Base-by-base conservation (phyloP, 495 filamentous ascomycete genomes). In the Penicillium chermesinum region DNA sequence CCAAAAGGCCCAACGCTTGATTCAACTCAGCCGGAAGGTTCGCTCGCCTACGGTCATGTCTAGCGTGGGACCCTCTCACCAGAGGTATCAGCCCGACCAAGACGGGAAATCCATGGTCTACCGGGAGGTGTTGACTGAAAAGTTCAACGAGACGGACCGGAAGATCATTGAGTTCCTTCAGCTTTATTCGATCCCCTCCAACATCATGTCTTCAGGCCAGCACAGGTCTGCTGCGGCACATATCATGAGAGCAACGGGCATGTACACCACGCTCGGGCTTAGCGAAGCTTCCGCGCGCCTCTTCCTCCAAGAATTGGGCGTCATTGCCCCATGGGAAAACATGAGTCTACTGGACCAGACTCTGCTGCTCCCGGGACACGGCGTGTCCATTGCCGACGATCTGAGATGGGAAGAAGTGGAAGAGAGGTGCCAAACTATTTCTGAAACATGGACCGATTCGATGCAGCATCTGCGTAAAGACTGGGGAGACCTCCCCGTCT, bases 281-380 rank as follows among this genome's bases (percentile, higher is more conserved):
- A 72, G 77, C 42, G 50, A 63, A 12, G 58, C 68, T 3, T 80
- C 78, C 3, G 86, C 76, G 6, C 84, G 78, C 59, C 73, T 85
- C 7, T 87, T 95, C 47, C 64, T 96, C 25, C 86, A 95, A 54
- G 93, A 98, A 65, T 72, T 96, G 18, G 93, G 91, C 3, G 84
- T 85, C 20, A 75, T 94, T 44, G 59, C 80, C 2, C 87, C 89
- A 0, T 95, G 89, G 85, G 87, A 94, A 53, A 85, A 91, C 55
- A 66, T 76, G 14, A 65, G 76, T n/a, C 65, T 83, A 0, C 81
- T 86, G 52, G 72, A 78, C 34, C 69, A 83, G 37, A 73, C 72
- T 27, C 66, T 95, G 14, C 73, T 80, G 12, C 77, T 88, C 36
- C 84, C 85, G 1, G 69, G 72, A 10, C 72, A 75, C 51, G 67